Conservation (phyloP, 805 yeast species). For the Candida ovalis region DNA sequence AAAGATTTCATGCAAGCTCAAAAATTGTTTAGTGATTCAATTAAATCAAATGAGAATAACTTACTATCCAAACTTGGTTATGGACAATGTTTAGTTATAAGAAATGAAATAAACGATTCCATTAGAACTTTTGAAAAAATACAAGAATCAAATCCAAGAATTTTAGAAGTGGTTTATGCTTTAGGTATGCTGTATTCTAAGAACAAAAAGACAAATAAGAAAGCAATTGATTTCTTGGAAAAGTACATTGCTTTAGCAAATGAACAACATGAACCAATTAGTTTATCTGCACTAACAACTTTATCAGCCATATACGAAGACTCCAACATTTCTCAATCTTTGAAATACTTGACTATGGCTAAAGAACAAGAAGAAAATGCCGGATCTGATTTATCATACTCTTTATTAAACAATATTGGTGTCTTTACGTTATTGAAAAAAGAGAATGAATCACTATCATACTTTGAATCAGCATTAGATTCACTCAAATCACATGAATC, state of each 20-base stretch:
- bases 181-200: slow-evolving; percentile 72
- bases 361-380: slow-evolving; percentile 44
- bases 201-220: slow-evolving; percentile 32
- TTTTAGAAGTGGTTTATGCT: slow-evolving; percentile 70
- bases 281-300: slow-evolving; percentile 60
- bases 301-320: slow-evolving; percentile 70
- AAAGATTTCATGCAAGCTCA: slow-evolving; percentile 69
- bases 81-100: slow-evolving; percentile 77
- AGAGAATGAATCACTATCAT: slow-evolving; percentile 45
- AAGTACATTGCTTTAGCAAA: slow-evolving; percentile 62
- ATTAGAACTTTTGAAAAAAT: slow-evolving; percentile 77
- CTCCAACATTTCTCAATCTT: slow-evolving; percentile 61
- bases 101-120: slow-evolving; percentile 78
- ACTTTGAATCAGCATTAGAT: slow-evolving; percentile 38
- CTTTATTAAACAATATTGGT: slow-evolving; percentile 78
- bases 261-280: slow-evolving; percentile 55
- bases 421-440: slow-evolving; percentile 66
- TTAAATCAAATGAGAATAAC: slow-evolving; percentile 59
- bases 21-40: slow-evolving; percentile 66
- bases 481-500: slow-evolving; percentile 33
- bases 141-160: slow-evolving; percentile 59
- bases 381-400: slow-evolving; percentile 48
- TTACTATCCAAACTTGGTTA: slow-evolving; percentile 73
- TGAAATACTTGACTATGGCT: slow-evolving; percentile 46
- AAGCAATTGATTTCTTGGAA: slow-evolving; percentile 64